Evolutionary conservation across 2,329 filamentous ascomycete species (phyloP).

Genomic region (Arthroderma sp.): DNA sequence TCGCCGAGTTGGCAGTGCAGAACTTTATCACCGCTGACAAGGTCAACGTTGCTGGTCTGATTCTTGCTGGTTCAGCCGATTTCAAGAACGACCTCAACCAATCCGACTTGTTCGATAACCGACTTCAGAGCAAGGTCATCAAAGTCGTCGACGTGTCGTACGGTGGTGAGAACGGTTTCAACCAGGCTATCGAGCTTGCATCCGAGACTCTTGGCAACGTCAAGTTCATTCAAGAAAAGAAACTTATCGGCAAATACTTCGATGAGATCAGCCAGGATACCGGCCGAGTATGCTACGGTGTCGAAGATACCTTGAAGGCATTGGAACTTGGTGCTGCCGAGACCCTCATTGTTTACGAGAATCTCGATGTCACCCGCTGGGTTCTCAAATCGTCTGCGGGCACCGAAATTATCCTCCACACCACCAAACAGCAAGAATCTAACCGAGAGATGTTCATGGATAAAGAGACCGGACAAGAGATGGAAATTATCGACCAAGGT

Average conservation of each 20-base stretch:
- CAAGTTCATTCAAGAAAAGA: constrained; percentile 99
- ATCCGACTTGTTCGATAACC: constrained; percentile 91
- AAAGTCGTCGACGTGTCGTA: constrained; percentile 99
- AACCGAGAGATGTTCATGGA: constrained; percentile 83
- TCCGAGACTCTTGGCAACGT: constrained; percentile 95
- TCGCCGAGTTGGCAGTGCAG: constrained; percentile 92
- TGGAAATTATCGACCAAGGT: constrained; percentile 78
- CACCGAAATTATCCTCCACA: constrained; percentile 64
- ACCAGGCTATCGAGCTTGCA: constrained; percentile 93
- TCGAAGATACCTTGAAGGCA: constrained; percentile 94
- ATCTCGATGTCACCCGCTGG: constrained; percentile 89
- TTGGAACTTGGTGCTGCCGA: constrained; percentile 91
- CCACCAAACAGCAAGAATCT: constrained; percentile 71
- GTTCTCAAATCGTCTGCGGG: constrained; percentile 68
- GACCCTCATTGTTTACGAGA: constrained; percentile 91
- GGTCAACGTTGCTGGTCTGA: constrained; percentile 90
- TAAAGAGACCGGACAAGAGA: constrained; percentile 89
- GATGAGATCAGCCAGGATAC: constrained; percentile 98
- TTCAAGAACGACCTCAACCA: constrained; percentile 99
- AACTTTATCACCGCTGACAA: constrained; percentile 99
- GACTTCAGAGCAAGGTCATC: constrained; percentile 88
- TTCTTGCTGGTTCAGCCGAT: constrained; percentile 92
- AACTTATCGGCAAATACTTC: constrained; percentile 97
- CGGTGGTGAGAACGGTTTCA: constrained; percentile 98
- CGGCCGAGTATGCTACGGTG: constrained; percentile 92